Evolutionary conservation across 768 basidiomycete genomes (phyloP), one percentile per base, ranked within the genome.

Genomic region (Cubamyces lactineus): DNA sequence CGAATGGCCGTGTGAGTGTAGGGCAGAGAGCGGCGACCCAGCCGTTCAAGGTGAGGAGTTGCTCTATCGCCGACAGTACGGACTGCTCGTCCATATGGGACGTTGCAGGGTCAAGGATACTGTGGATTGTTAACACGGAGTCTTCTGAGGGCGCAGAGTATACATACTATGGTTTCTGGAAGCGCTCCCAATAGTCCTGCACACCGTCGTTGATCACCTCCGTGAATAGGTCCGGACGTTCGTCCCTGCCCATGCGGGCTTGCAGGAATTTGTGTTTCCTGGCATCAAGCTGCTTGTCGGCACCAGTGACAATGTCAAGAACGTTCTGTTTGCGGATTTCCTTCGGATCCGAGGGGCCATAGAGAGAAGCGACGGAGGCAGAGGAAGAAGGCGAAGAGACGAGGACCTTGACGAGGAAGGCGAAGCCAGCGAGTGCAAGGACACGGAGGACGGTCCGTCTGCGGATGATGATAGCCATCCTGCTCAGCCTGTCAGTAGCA

Each of bases 11-110:
- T 3, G 84, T 84, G 39, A 99, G 83, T 0, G 93, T 96, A 8
- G 96, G 94, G 73, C 96, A 99, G 28, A 93, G 86, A 3, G 94
- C 94, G 24, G 95, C 94, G 15, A 96, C 97, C 97, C 97, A 99
- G 17, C 97, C 97, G 69, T 98, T 98, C 58, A 98, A 84, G 16
- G 92, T 90, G n/a, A 98, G 81, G 0, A 99, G 81, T 66, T 93
- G 92, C 74, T 99, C 97, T 50, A 99, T 92, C 4, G 96, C 87
- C 50, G 82, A 86, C 57, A 94, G 80, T 23, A 98, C 91, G 57
- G 88, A 89, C 73, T 99, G 96, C 8, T 90, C 86, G 72, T 98
- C 97, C 76, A 88, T 86, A 62, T 94, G 89, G 0, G 89, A 82
- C 0, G 96, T 97, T 59, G 96, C 94, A 67, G 83, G 84, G 63